Evolutionary conservation across 2,329 filamentous ascomycete genomes (phyloP).

Genomic region (Colletotrichum filicis): DNA sequence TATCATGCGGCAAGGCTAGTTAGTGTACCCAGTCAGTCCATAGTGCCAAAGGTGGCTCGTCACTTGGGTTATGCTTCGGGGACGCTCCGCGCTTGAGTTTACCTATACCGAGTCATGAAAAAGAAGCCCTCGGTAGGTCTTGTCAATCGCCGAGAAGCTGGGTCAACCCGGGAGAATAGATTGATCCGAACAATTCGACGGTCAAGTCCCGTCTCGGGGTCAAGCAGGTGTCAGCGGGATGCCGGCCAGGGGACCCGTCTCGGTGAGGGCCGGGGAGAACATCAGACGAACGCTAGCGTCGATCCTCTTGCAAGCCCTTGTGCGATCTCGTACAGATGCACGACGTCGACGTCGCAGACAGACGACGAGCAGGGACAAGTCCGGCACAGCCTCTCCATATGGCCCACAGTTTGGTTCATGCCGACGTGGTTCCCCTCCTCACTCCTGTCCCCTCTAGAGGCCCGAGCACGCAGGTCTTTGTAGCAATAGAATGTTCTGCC

Average conservation of each 20-base stretch:
- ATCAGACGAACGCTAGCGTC: slow-evolving; percentile 33
- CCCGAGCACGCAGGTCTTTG: slow-evolving; percentile 13
- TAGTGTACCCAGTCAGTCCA: neutral
- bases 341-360: slow-evolving; percentile 33
- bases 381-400: slow-evolving; percentile 12
- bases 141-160: slow-evolving; percentile 20
- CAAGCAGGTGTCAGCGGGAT: slow-evolving; percentile 20
- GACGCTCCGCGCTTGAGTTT: neutral
- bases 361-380: slow-evolving; percentile 13
- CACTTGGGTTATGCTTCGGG: neutral
- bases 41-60: neutral
- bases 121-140: neutral
- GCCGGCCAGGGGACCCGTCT: slow-evolving; percentile 24
- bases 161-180: slow-evolving; percentile 13
- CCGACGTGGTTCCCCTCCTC: slow-evolving; percentile 8
- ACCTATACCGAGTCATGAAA: slow-evolving; percentile 14
- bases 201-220: slow-evolving; percentile 30
- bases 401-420: slow-evolving; percentile 29
- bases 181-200: slow-evolving; percentile 2
- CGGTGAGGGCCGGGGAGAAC: slow-evolving; percentile 20
- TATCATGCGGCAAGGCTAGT: slow-evolving; percentile 15
- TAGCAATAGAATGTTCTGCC: neutral
- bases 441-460: neutral
- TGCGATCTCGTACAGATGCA: slow-evolving; percentile 23
- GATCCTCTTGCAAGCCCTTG: slow-evolving; percentile 21